Evolutionary conservation across 2,329 filamentous ascomycete genomes (phyloP).

Genomic region (Calonectria multiphialidica): DNA sequence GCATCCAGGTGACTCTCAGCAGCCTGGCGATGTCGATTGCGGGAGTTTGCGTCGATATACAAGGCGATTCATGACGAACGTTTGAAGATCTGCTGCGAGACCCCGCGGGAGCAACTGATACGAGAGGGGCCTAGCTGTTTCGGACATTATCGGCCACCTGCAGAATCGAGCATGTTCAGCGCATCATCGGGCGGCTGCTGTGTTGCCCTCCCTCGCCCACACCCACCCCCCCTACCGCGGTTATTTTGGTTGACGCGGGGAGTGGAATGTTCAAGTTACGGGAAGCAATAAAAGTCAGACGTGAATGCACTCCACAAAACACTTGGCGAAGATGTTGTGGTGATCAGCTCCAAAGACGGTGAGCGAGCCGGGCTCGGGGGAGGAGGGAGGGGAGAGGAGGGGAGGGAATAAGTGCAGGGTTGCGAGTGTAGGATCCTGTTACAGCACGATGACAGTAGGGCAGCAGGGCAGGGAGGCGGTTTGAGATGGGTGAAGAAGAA

Average conservation of each 20-base stretch:
- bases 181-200: constrained; percentile 10
- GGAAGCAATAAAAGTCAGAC: not conserved
- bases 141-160: constrained; percentile 6
- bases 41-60: not conserved
- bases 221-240: not conserved
- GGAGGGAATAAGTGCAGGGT: not conserved
- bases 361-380: not conserved
- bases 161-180: constrained; percentile 16
- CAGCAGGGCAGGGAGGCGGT: constrained; percentile 27
- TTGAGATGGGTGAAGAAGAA: constrained; percentile 35
- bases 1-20: not conserved
- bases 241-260: not conserved
- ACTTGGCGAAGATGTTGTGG: not conserved
- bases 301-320: not conserved
- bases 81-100: not conserved
- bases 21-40: not conserved
- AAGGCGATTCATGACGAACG: not conserved
- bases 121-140: constrained; percentile 3
- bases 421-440: constrained; percentile 10
- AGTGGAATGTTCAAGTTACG: not conserved
- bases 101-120: not conserved
- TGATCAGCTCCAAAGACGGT: constrained; percentile 9
- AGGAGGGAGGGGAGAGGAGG: too few species aligned
- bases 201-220: not conserved
- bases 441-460: constrained; percentile 20